Evolutionary conservation across 2,329 filamentous ascomycete species (phyloP).

Genomic region (Diaporthe sp.): DNA sequence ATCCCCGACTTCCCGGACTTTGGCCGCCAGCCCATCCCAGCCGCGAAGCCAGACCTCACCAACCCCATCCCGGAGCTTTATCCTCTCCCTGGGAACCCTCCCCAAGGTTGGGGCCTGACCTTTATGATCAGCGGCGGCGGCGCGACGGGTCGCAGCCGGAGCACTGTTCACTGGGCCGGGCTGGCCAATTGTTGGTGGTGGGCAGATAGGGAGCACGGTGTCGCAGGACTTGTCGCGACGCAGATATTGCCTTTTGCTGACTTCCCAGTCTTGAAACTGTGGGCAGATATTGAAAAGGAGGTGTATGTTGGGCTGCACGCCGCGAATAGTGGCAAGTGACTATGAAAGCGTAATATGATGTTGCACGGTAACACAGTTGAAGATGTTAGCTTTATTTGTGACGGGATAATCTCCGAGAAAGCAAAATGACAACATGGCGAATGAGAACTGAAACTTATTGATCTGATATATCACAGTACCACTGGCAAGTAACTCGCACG

Average conservation of each 20-base stretch:
- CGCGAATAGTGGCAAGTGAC: background rate
- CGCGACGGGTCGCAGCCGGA: conserved; percentile 57
- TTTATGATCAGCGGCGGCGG: conserved; percentile 61
- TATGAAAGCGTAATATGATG: too few species aligned
- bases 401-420: background rate
- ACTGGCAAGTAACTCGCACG: too few species aligned
- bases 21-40: conserved; percentile 52
- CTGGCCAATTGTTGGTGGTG: conserved; percentile 69
- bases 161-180: conserved; percentile 65
- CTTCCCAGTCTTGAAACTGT: conserved; percentile 48
- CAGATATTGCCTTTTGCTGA: conserved; percentile 60
- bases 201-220: conserved; percentile 65
- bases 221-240: conserved; percentile 58
- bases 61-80: conserved; percentile 60
- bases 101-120: conserved; percentile 70
- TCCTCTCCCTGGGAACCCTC: conserved; percentile 51
- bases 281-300: conserved; percentile 46
- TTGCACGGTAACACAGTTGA: background rate
- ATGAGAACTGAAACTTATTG: background rate
- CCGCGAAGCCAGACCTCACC: conserved; percentile 56
- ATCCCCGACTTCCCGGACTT: conserved; percentile 63
- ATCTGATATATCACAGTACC: too few species aligned
- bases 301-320: conserved; percentile 40
- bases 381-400: background rate
- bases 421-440: background rate